Conservation (phyloP, 306 rosid genomes). For the Astragalus glycyphyllos region DNA sequence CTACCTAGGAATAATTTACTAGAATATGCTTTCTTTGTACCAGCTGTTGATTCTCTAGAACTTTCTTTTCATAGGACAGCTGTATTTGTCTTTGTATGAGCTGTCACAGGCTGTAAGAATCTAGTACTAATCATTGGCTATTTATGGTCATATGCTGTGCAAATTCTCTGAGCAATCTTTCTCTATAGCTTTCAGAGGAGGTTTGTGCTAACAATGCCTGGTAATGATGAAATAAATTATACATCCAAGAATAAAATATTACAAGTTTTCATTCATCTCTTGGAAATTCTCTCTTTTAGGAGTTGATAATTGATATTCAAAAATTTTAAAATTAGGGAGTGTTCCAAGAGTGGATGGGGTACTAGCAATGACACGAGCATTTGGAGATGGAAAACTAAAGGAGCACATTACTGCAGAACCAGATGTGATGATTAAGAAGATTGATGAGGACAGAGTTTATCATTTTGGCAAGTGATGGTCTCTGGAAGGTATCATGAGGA, state of each 20-base stretch:
- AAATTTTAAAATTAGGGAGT: slow-evolving; percentile 45
- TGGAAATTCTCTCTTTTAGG: not conserved
- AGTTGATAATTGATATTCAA: too few relatives aligned
- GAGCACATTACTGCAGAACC: slow-evolving; percentile 60
- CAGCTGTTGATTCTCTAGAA: too few relatives aligned
- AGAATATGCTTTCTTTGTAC: too few relatives aligned
- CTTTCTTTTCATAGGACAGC: too few relatives aligned
- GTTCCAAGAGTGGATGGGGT: slow-evolving; percentile 67
- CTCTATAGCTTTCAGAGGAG: too few relatives aligned
- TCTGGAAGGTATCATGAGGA: slow-evolving; percentile 55
- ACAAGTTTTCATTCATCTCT: not conserved
- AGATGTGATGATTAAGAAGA: slow-evolving; percentile 52
- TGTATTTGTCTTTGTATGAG: too few relatives aligned
- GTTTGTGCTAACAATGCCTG: slow-evolving; percentile 52
- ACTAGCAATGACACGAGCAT: slow-evolving; percentile 70
- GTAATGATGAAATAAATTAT: slow-evolving; percentile 39
- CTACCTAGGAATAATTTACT: too few relatives aligned
- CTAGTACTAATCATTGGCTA: too few relatives aligned
- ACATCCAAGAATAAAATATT: not conserved
- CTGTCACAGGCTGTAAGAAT: too few relatives aligned
- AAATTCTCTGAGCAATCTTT: too few relatives aligned
- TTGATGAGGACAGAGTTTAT: slow-evolving; percentile 54
- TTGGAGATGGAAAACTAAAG: slow-evolving; percentile 66
- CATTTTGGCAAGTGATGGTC: slow-evolving; percentile 56
- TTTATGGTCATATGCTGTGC: too few relatives aligned